Percentiles rank a stretch among this genome's conserved stretches.
Evolutionary conservation across 139 green algal genomes (phyloP).

Genomic region (Chlamydomonas incerta): DNA sequence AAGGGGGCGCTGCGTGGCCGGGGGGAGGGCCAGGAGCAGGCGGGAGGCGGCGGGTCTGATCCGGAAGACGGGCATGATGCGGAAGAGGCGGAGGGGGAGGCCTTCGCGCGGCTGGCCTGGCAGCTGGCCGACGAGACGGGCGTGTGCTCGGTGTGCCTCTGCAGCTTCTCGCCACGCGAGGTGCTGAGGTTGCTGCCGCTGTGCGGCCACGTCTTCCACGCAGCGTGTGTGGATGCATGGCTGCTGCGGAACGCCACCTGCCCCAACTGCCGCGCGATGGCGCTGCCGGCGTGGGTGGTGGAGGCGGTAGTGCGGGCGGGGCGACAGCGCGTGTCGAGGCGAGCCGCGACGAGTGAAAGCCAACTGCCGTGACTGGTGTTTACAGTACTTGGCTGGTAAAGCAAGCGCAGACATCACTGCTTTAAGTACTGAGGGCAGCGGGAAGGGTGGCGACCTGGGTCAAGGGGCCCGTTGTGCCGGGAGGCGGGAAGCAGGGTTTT

Average conservation of each 20-base stretch:
- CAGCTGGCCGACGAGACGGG: slow-evolving; percentile 29
- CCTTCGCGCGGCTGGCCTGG: background rate
- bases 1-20: no score
- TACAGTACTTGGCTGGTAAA: no score
- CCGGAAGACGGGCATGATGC: background rate
- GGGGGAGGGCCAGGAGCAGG: background rate
- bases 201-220: slow-evolving; percentile 38
- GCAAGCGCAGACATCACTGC: no score
- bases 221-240: slow-evolving; percentile 19
- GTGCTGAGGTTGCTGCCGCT: slow-evolving; percentile 37
- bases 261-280: slow-evolving; percentile 33
- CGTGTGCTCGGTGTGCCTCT: slow-evolving; percentile 16
- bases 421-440: no score
- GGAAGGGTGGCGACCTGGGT: no score
- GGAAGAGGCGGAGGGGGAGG: background rate
- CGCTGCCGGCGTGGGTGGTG: slow-evolving; percentile 27
- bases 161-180: background rate
- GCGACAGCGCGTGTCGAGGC: background rate
- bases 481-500: no score
- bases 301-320: slow-evolving; percentile 22
- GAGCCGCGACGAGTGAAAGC: no score
- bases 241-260: slow-evolving; percentile 10
- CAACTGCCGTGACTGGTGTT: no score
- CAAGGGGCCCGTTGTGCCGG: no score
- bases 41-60: background rate